A percentile compares a stretch with the other conserved stretches of the same genome.
These are phyloP conservation scores for Bryum argenteum DNA, from an alignment of 225 moss, liverwort and hornwort species.

Conservation along the genomic window DNA sequence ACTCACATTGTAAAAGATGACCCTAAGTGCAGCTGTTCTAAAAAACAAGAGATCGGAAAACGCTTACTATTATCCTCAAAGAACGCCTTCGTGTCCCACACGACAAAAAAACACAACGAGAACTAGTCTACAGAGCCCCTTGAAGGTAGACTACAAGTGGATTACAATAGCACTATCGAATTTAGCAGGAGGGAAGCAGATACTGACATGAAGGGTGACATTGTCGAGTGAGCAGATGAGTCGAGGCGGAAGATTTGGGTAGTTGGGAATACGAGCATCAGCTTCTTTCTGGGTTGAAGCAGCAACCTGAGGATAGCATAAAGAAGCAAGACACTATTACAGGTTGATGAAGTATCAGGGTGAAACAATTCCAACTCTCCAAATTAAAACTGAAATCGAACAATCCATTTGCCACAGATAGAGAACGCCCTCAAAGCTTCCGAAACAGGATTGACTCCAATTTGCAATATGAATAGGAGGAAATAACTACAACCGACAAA, in stretches of 20 bases:
- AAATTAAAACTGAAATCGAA: background rate
- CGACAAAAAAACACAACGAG: background rate
- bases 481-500: conserved; percentile 15
- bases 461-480: background rate
- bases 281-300: conserved; percentile 54
- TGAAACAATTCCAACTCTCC: background rate
- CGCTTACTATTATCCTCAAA: background rate
- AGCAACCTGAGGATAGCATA: conserved; percentile 35
- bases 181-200: background rate
- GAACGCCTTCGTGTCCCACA: background rate
- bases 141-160: background rate
- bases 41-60: background rate
- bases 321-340: background rate
- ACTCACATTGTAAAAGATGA: conserved; percentile 18
- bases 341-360: background rate
- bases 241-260: conserved; percentile 43
- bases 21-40: background rate
- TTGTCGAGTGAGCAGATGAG: conserved; percentile 53
- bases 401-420: conserved; percentile 8
- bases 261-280: conserved; percentile 51
- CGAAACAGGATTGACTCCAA: conserved; percentile 9
- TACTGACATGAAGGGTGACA: conserved; percentile 54
- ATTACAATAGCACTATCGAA: background rate
- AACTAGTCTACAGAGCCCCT: background rate
- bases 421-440: conserved; percentile 8